phyloP scores from a whole-genome alignment of 345 rosid species.

The Schrenkiella parvula region DNA sequence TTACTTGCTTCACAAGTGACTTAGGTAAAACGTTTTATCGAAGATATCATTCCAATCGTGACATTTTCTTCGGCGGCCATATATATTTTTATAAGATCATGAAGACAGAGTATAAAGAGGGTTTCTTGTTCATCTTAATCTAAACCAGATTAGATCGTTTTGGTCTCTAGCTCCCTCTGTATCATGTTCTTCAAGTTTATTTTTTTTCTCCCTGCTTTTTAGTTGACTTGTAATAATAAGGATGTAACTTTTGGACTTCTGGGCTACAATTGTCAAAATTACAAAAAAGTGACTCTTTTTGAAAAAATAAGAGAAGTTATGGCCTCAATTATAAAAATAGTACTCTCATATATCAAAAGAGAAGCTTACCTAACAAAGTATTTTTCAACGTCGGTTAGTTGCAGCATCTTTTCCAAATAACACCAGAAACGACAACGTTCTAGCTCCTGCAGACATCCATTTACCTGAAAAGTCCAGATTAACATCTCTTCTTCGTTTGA shows the following conservation, averaged over 20 bases:
- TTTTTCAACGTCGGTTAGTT: background rate
- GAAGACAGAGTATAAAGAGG: background rate
- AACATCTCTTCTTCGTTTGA: background rate
- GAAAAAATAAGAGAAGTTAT: background rate
- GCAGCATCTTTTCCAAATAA: background rate
- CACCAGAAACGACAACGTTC: background rate
- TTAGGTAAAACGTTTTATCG: background rate
- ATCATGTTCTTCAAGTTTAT: background rate
- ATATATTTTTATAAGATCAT: background rate
- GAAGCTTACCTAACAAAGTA: background rate
- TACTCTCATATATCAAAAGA: background rate
- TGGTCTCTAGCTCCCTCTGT: background rate
- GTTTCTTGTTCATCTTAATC: background rate
- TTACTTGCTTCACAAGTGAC: slow-evolving; percentile 5
- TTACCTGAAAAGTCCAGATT: background rate
- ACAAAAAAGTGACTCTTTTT: background rate
- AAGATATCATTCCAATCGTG: background rate
- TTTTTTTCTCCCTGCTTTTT: background rate
- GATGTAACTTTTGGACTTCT: background rate
- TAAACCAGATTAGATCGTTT: background rate
- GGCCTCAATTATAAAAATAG: background rate
- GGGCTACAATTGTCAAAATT: background rate
- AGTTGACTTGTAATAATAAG: background rate
- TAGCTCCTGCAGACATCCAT: background rate
- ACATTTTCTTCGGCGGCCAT: background rate